Evolutionary conservation across 2,329 filamentous ascomycete species (phyloP), one percentile per base, ranked within the genome.

Genomic region (Xylariaceae sp.): DNA sequence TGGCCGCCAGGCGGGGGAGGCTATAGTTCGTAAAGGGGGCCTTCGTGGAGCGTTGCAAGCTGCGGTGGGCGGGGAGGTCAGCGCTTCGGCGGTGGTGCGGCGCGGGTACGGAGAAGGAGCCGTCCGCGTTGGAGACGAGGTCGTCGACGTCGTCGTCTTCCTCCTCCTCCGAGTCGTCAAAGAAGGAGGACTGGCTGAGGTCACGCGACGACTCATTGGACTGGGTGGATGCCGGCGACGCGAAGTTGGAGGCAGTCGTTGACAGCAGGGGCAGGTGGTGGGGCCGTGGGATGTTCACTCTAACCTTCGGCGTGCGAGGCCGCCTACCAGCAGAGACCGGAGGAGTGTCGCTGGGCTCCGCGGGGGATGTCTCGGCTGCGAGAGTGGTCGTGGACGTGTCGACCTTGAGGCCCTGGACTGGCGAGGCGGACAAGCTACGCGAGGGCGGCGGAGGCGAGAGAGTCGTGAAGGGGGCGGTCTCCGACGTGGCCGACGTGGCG

Each of bases 401-500:
- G 13, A 34, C 38, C 30, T 34, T 34, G 5, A 32, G 39, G 18
- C 43, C 30, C n/a, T 46, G 47, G n/a, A n/a, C n/a, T n/a, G n/a
- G n/a, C 12, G 44, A 45, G 8, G 53, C 43, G 0, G 61, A 58
- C 19, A 51, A 33, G 4, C 51, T 56, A 15, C 66, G 63, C 40
- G 62, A 63, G 27, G 63, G 60, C 0, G 73, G 72, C 1, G 72
- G 71, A 7, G 72, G 72, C 3, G 73, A 75, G 12, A 76, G 55
- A 25, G 68, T 71, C 14, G 59, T 51, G 37, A 62, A 68, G 1
- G 61, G 51, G 15, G 61, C 56, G 3, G 39, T 59, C 33, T 75
- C 71, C 0, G 65, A 65, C 5, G 55, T 47, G 3, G 67, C 64
- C 1, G 68, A 68, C 4, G 63, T 67, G n/a, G 73, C 73, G 46